phyloP scores from a whole-genome alignment of 306 rosid genomes.

The Quercus gilva region DNA sequence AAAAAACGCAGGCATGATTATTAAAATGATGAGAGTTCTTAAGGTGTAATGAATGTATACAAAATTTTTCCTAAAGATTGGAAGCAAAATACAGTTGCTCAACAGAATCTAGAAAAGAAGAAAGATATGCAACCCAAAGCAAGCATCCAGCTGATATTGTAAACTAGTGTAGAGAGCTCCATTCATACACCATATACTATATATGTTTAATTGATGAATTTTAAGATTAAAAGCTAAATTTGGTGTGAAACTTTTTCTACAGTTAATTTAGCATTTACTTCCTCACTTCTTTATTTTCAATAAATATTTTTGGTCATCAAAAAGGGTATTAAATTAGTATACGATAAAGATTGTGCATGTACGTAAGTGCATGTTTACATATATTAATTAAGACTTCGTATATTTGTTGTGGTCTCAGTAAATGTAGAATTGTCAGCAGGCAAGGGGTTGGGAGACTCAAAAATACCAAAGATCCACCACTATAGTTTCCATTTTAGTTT shows the following conservation, averaged over 20 bases:
- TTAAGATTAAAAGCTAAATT: not conserved
- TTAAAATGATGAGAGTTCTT: too few relatives aligned
- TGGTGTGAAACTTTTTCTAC: not conserved
- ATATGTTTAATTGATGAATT: not conserved
- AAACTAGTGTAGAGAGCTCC: too few relatives aligned
- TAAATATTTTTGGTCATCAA: not conserved
- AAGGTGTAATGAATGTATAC: too few relatives aligned
- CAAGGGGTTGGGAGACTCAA: not conserved
- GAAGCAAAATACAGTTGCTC: too few relatives aligned
- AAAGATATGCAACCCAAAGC: too few relatives aligned
- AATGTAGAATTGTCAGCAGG: not conserved
- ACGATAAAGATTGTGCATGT: too few relatives aligned
- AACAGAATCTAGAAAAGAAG: too few relatives aligned
- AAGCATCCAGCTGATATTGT: too few relatives aligned
- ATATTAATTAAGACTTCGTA: not conserved
- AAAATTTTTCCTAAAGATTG: too few relatives aligned
- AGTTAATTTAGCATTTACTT: not conserved
- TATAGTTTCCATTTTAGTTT: not conserved
- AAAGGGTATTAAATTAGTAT: not conserved
- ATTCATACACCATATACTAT: not conserved
- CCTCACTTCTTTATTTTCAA: not conserved
- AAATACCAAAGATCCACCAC: not conserved
- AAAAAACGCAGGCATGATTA: not conserved
- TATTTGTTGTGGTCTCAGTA: not conserved
- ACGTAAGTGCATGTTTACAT: too few relatives aligned